Evolutionary conservation across 208 protist species (phyloP), one percentile per base, ranked within the genome.

Genomic region (Crithidia bombi): DNA sequence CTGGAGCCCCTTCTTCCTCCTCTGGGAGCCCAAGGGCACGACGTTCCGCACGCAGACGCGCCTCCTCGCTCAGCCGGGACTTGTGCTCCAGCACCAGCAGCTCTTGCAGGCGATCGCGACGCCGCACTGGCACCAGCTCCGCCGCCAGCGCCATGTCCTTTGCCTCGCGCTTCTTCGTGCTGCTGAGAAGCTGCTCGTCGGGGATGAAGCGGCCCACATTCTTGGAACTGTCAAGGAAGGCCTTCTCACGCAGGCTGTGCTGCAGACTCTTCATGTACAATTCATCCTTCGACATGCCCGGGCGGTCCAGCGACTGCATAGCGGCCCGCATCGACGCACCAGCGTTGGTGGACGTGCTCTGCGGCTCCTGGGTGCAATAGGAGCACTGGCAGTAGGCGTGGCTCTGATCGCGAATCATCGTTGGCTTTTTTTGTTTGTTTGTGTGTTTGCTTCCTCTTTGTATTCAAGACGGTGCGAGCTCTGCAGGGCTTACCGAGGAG

Each of bases 91-190:
- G 83, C 56, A 96, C 58, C 19, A 96, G 79, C 26, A 96, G 81
- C 74, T 93, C 88, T 83, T 96, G 80, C 33, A 96, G 79, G 61
- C 87, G 91, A 64, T 96, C 91, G 47, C 91, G 91, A 61, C 91
- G 88, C 23, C 91, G 91, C 69, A 96, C 67, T 12, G 91, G 88
- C 49, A 96, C 85, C 30, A 85, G 65, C 32, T 83, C 43, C 11
- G 86, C 81, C 15, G 82, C 73, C n/a, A 75, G 39, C 19, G 81
- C 84, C 57, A 82, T 69, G 10, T 92, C 87, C 55, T 91, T 91
- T 39, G 77, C 79, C 43, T 83, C 83, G 28, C 81, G 83, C 51
- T 63, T 73, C 79, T 86, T 89, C n/a, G 52, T 69, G 71, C 85
- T 93, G 75, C 86, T 92, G 39, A 90, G 64, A 26, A 96, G 79